phyloP scores from a whole-genome alignment of 306 rosid species.

The Lagenaria siceraria region DNA sequence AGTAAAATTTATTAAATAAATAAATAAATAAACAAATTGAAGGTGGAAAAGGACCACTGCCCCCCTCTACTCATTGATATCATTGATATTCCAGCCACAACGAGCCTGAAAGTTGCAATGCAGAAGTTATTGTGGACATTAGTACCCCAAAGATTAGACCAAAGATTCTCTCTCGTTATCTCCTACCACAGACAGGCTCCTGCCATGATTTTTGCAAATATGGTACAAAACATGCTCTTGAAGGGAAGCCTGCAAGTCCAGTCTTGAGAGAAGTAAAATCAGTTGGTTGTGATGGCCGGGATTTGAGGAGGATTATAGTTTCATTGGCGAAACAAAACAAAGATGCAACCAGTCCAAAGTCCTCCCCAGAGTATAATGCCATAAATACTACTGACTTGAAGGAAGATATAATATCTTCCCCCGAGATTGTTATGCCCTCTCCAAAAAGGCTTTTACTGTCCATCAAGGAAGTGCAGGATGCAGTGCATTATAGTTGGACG shows the following conservation, averaged over 20 bases:
- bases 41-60: not conserved
- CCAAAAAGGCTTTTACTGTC: conserved; percentile 18
- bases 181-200: conserved; percentile 30
- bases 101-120: conserved; percentile 1
- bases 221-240: conserved; percentile 31
- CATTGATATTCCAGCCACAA: conserved; percentile 17
- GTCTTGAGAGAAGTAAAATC: conserved; percentile 11
- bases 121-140: not conserved
- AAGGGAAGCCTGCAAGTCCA: conserved; percentile 30
- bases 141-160: conserved; percentile 1
- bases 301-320: not conserved
- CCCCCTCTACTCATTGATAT: not conserved
- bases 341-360: not conserved
- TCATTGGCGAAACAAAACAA: not conserved
- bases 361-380: conserved; percentile 16
- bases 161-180: conserved; percentile 56
- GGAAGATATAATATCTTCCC: conserved; percentile 5
- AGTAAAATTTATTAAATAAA: no score
- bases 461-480: conserved; percentile 21
- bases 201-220: conserved; percentile 76
- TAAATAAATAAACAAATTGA: not conserved
- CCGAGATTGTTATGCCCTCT: conserved; percentile 13
- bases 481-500: conserved; percentile 11
- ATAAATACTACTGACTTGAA: not conserved
- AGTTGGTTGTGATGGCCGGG: conserved; percentile 11